Base-by-base conservation (phyloP, 2,329 filamentous ascomycete species). In the Fusarium nanum region DNA sequence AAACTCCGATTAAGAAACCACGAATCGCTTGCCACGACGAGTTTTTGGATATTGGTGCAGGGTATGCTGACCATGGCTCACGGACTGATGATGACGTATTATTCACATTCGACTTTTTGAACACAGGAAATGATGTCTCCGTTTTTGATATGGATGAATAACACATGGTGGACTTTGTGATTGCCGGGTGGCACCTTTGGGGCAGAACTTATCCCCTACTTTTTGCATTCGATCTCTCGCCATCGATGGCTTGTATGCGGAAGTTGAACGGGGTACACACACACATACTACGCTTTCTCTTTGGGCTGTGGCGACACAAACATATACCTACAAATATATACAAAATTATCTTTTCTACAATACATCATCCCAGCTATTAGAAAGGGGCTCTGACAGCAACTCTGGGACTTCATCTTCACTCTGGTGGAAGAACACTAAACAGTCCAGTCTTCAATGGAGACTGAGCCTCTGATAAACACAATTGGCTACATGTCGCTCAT, bases 121-220 rank as follows among this genome's bases (percentile, higher is more conserved):
- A 52, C 6, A 50, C 61, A 2, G 64, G 64, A 34, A 70, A 65
- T 7, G 74, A 76, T n/a, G 60, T 76, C 27, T 56, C 72, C 10
- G 70, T 73, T 30, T 75, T 76, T 28, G 69, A 70, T 20, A 50
- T 66, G n/a, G 73, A 73, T 3, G 73, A 75, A 11, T 75, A 61
- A 41, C 28, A 12, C 47, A n/a, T 22, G 27, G n/a, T 16, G 18
- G 22, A 20, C 2, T 7, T 7, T 9, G 9, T 13, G 27, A n/a
- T 3, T 16, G 30, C 4, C 16, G 7, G 25, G 22, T 4, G 32
- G 18, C 13, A 52, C 14, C 3, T 13, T 28, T 28, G 2, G 16
- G 23, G 3, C 34, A 32, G 13, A n/a, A 9, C 44, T 53, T n/a
- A 25, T 23, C 13, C 10, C 6, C 10, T 40, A 20, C 8, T 4